Evolutionary conservation across 257 asterid species (phyloP).

Genomic region (Solanum tacnaense): DNA sequence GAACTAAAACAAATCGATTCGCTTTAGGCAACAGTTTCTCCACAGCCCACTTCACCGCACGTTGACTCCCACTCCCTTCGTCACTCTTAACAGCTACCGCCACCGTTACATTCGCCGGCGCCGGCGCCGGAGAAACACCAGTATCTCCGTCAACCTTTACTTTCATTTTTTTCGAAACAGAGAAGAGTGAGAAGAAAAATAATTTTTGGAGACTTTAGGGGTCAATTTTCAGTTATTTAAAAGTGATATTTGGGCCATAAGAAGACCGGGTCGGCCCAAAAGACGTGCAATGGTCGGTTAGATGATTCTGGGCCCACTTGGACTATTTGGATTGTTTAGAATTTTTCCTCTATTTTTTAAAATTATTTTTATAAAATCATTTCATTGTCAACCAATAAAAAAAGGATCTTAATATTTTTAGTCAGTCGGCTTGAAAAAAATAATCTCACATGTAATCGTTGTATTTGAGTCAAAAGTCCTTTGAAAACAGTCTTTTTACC

Average conservation of each 20-base stretch:
- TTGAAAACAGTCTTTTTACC: background rate
- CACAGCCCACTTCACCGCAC: conserved; percentile 79
- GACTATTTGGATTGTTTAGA: background rate
- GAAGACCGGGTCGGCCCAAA: background rate
- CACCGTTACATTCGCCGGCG: conserved; percentile 27
- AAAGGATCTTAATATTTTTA: background rate
- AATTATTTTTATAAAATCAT: background rate
- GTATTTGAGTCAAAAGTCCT: background rate
- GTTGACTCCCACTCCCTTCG: conserved; percentile 61
- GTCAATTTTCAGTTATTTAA: background rate
- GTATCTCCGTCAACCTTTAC: background rate
- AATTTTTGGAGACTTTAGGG: background rate
- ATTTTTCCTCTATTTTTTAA: background rate
- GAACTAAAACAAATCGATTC: conserved; percentile 48
- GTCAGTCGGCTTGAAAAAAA: background rate
- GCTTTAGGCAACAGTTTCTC: conserved; percentile 42
- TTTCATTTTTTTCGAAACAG: background rate
- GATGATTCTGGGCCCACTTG: background rate
- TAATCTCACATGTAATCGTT: background rate
- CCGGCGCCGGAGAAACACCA: background rate
- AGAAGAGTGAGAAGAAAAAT: background rate
- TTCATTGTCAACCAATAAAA: background rate
- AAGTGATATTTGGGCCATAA: background rate
- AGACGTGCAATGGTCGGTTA: background rate
- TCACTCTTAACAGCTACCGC: conserved; percentile 74